Evolutionary conservation across 176 grass and related monocot species (phyloP).

Genomic region (Pharus latifolius): DNA sequence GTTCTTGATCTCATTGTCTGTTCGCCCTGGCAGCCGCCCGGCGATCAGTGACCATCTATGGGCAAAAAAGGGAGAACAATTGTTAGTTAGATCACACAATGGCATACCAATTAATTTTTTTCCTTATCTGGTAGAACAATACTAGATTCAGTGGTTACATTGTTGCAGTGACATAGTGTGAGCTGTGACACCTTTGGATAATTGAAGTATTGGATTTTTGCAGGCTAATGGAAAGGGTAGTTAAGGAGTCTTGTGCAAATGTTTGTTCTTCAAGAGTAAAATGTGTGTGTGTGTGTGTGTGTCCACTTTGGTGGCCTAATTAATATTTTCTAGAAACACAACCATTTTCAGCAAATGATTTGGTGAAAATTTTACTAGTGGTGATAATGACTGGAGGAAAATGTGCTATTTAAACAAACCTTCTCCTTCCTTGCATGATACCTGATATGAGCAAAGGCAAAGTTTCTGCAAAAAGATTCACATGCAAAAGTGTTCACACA

Average conservation of each 20-base stretch:
- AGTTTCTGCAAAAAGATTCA: neutral
- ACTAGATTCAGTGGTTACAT: neutral
- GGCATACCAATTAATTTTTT: too few relatives aligned
- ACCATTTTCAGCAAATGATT: neutral
- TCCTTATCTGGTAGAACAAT: neutral
- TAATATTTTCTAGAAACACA: neutral
- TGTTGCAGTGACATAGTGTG: neutral
- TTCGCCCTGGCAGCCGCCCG: conserved; percentile 29
- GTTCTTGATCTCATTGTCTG: conserved; percentile 58
- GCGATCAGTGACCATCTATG: conserved; percentile 40
- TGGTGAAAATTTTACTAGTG: neutral
- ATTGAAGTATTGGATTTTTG: neutral
- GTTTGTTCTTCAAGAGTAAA: neutral
- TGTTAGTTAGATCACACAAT: neutral
- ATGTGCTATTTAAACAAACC: neutral
- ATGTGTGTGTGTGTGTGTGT: neutral
- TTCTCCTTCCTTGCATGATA: neutral
- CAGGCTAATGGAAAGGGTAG: neutral
- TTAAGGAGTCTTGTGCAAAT: neutral
- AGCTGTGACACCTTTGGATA: too few relatives aligned
- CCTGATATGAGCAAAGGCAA: neutral
- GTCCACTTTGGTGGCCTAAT: conserved; percentile 28
- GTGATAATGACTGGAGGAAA: neutral
- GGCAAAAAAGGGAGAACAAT: neutral
- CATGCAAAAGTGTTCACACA: neutral